Evolutionary conservation across 1,284 basidiomycete genomes (phyloP).

Genomic region (Tylopilus sp.): DNA sequence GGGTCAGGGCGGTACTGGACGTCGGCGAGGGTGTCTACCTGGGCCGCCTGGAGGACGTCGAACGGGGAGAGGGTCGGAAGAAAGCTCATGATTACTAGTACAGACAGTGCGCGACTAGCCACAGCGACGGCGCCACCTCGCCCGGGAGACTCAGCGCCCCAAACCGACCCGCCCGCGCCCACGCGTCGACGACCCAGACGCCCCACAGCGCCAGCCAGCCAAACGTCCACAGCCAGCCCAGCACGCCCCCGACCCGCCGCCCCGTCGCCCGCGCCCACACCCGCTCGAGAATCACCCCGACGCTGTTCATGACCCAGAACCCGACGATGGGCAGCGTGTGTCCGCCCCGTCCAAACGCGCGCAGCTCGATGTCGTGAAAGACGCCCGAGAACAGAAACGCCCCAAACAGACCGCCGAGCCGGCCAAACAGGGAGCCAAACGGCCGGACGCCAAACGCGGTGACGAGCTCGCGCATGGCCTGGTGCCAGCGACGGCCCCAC

Average conservation of each 20-base stretch:
- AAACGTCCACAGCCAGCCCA: conserved; percentile 53
- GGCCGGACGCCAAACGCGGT: conserved; percentile 31
- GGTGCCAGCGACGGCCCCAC: conserved; percentile 51
- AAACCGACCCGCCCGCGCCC: conserved; percentile 44
- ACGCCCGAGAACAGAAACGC: conserved; percentile 58
- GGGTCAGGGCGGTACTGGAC: background rate
- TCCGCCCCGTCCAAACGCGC: conserved; percentile 54
- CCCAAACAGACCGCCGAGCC: conserved; percentile 47
- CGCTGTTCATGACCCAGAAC: conserved; percentile 45
- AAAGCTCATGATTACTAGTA: conserved; percentile 19
- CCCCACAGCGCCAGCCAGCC: conserved; percentile 51
- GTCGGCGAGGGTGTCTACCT: conserved; percentile 23
- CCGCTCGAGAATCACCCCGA: conserved; percentile 52
- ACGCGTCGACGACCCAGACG: conserved; percentile 49
- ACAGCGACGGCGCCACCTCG: conserved; percentile 14
- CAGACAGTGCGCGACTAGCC: conserved; percentile 1
- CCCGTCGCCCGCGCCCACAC: conserved; percentile 44
- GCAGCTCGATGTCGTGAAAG: conserved; percentile 55
- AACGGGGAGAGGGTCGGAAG: conserved; percentile 31
- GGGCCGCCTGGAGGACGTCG: conserved; percentile 34
- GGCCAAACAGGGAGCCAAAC: conserved; percentile 41
- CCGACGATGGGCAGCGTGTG: conserved; percentile 35
- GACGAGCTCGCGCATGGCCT: conserved; percentile 35
- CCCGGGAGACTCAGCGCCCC: conserved; percentile 11
- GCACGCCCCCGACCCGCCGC: conserved; percentile 41